Evolutionary conservation across 371 early-diverging fungal genomes (phyloP).

Genomic region (Mucor mucedo): DNA sequence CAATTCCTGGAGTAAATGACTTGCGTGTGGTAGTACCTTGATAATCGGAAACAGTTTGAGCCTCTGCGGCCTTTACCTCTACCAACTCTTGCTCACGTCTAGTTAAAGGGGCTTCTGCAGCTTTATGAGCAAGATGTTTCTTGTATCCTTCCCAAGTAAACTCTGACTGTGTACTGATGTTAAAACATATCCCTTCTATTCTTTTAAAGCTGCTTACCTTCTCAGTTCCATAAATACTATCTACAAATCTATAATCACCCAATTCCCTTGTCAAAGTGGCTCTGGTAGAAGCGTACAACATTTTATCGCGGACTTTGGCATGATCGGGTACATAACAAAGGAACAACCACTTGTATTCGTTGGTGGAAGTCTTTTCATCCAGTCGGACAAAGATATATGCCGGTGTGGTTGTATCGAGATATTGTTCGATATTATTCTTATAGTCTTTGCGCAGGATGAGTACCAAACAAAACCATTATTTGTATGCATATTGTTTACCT

Average conservation of each 20-base stretch:
- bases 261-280: constrained; percentile 77
- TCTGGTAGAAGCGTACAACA: constrained; percentile 86
- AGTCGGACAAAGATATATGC: constrained; percentile 72
- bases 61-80: constrained; percentile 70
- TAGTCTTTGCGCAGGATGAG: background rate
- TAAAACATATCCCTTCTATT: background rate
- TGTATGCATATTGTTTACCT: constrained; percentile 40
- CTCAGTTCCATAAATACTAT: constrained; percentile 79
- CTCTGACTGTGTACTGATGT: constrained; percentile 48
- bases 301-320: constrained; percentile 84
- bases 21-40: constrained; percentile 58
- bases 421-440: constrained; percentile 38
- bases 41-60: constrained; percentile 54
- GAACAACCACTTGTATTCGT: constrained; percentile 75
- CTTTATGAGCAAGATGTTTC: constrained; percentile 70
- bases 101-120: constrained; percentile 81
- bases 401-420: constrained; percentile 64
- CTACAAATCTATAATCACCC: constrained; percentile 79
- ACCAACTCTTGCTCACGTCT: constrained; percentile 80
- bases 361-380: constrained; percentile 52
- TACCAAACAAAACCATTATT: background rate
- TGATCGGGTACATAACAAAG: constrained; percentile 80
- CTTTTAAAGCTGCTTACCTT: constrained; percentile 38
- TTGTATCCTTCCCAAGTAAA: constrained; percentile 77
- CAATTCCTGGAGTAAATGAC: constrained; percentile 69